Conservation (phyloP, 768 basidiomycete species). For the Gyrodon lividus region DNA sequence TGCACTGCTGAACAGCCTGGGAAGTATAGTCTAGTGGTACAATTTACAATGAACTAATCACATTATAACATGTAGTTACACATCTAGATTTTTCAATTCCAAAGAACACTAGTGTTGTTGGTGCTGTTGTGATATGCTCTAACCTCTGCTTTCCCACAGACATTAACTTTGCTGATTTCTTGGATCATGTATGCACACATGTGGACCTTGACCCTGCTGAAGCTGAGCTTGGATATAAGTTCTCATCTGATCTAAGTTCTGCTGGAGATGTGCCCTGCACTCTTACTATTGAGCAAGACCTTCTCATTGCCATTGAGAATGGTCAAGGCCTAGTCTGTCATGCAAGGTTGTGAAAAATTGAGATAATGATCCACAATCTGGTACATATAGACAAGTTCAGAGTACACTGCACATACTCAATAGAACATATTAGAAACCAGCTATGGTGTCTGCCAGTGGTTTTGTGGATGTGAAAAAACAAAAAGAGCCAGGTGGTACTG, state of each 20-base stretch:
- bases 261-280: neutral
- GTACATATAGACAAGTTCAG: neutral
- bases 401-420: neutral
- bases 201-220: neutral
- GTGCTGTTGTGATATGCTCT: neutral
- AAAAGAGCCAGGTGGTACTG: neutral
- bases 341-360: neutral
- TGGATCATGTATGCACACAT: neutral
- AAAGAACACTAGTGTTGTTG: neutral
- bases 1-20: neutral
- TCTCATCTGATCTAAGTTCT: neutral
- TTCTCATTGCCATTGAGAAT: neutral
- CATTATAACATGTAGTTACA: neutral
- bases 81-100: neutral
- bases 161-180: neutral
- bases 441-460: neutral
- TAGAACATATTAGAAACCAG: neutral
- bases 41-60: neutral
- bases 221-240: neutral
- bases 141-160: neutral
- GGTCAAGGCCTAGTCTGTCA: neutral
- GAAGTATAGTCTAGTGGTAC: neutral
- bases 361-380: neutral
- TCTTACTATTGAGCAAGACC: neutral
- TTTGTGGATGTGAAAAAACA: neutral